Conservation (phyloP, 2,329 filamentous ascomycete genomes). For the Rutstroemia sp. region DNA sequence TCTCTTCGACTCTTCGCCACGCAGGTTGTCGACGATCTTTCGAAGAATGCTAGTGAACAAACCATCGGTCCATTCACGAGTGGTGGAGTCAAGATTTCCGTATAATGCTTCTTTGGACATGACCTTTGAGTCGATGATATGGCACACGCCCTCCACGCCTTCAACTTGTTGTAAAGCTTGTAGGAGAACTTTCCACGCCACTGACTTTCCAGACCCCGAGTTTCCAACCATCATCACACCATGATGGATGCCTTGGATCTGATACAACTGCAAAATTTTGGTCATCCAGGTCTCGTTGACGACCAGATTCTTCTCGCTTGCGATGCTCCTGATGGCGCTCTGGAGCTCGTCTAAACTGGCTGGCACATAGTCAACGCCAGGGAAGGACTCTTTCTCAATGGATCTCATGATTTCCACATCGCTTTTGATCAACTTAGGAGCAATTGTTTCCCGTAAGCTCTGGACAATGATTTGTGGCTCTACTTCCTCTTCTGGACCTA, state of each 20-base stretch:
- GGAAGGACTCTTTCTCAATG: slow-evolving; percentile 83
- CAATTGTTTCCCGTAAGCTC: slow-evolving; percentile 96
- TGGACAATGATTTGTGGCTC: slow-evolving; percentile 98
- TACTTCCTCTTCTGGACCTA: slow-evolving; percentile 63
- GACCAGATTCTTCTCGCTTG: slow-evolving; percentile 77
- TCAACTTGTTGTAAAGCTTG: slow-evolving; percentile 89
- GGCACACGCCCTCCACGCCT: slow-evolving; percentile 84
- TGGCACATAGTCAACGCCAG: slow-evolving; percentile 85
- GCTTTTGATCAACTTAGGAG: slow-evolving; percentile 87
- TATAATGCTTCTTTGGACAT: slow-evolving; percentile 99
- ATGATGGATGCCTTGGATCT: slow-evolving; percentile 96
- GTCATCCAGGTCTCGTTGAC: slow-evolving; percentile 95
- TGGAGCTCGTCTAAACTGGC: slow-evolving; percentile 77
- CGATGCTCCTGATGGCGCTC: slow-evolving; percentile 73
- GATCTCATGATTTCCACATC: slow-evolving; percentile 83
- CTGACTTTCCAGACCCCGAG: slow-evolving; percentile 95
- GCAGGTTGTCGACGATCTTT: slow-evolving; percentile 97
- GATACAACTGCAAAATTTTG: slow-evolving; percentile 92
- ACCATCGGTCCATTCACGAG: slow-evolving; percentile 97
- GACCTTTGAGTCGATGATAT: slow-evolving; percentile 98
- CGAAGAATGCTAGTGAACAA: slow-evolving; percentile 95
- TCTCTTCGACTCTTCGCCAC: slow-evolving; percentile 91
- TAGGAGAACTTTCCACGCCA: slow-evolving; percentile 86
- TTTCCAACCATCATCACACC: slow-evolving; percentile 99
- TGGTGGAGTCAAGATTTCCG: slow-evolving; percentile 91